These are phyloP conservation scores for Trichosporon sp. DNA, from an alignment of 1,284 basidiomycete genomes.

Conservation along the genomic window DNA sequence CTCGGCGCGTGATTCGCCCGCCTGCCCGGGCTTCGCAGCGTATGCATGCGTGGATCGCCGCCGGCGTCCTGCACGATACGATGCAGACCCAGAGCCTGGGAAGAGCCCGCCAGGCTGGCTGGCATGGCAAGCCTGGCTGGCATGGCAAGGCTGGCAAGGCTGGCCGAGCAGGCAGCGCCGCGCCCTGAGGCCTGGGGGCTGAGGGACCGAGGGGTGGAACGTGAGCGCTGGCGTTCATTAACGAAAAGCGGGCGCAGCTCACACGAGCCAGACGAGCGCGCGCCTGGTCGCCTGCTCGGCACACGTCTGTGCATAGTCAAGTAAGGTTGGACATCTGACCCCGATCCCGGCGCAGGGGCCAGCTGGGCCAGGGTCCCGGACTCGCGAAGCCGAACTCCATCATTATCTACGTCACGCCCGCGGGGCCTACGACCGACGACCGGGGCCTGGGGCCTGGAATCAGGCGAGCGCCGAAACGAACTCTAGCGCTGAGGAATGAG, in stretches of 20 bases:
- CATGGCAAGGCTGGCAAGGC: background rate
- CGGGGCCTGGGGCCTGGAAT: background rate
- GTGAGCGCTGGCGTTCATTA: background rate
- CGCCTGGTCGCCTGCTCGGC: background rate
- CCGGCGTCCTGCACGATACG: background rate
- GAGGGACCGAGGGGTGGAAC: no score
- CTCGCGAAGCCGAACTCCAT: background rate
- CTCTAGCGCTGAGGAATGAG: background rate
- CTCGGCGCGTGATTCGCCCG: background rate
- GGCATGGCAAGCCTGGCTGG: no score
- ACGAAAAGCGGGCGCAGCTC: background rate
- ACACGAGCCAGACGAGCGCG: background rate
- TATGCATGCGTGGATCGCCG: background rate
- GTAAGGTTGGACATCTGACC: background rate
- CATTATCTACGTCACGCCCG: background rate
- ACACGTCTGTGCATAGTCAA: background rate
- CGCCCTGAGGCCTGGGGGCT: background rate
- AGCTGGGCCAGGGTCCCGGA: background rate
- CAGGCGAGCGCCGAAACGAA: background rate
- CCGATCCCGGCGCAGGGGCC: background rate
- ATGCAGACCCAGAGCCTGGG: background rate
- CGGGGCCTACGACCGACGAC: background rate
- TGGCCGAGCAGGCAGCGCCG: no score
- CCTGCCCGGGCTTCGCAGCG: background rate
- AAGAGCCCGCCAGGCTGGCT: background rate